Conservation (phyloP, 2,329 filamentous ascomycete genomes). For the Teratosphaeria nubilosa region DNA sequence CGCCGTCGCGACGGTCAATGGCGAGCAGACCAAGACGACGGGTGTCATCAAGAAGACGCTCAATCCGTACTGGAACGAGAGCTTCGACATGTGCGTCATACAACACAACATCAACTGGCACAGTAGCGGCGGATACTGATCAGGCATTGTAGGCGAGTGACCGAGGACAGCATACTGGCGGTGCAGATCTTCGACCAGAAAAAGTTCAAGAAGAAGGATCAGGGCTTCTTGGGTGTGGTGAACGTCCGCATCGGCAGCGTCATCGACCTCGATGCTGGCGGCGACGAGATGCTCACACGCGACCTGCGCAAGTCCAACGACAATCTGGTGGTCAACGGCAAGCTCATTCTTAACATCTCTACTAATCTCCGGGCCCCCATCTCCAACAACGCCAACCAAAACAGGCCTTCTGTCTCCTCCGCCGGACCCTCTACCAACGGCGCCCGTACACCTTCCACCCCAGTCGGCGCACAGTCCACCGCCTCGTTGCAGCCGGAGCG, state of each 20-base stretch:
- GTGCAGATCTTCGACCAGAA: constrained; percentile 99
- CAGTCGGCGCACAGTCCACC: constrained; percentile 29
- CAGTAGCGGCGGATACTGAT: constrained; percentile 3
- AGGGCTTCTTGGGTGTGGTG: constrained; percentile 94
- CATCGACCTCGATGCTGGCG: constrained; percentile 78
- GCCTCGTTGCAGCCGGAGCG: constrained; percentile 22
- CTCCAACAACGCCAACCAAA: constrained; percentile 38
- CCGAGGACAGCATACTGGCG: constrained; percentile 90
- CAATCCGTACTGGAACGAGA: constrained; percentile 99
- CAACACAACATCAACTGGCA: not conserved
- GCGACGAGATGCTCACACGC: constrained; percentile 97
- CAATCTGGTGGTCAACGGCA: constrained; percentile 94
- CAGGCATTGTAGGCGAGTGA: constrained; percentile 56
- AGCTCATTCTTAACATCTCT: constrained; percentile 91
- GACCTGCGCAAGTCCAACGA: constrained; percentile 97
- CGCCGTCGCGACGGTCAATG: constrained; percentile 90
- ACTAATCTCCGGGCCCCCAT: constrained; percentile 72
- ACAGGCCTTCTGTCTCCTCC: constrained; percentile 32
- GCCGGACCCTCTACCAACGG: constrained; percentile 28
- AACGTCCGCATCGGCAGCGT: constrained; percentile 93
- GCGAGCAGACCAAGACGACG: constrained; percentile 97
- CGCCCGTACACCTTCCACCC: constrained; percentile 28
- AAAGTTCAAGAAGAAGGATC: constrained; percentile 99
- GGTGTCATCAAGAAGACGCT: constrained; percentile 93
- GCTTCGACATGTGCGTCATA: constrained; percentile 79